Percentiles rank a stretch among this genome's conserved stretches.
phyloP scores from a whole-genome alignment of 163 green algal species.

The Coccomyxa subellipsoidea region DNA sequence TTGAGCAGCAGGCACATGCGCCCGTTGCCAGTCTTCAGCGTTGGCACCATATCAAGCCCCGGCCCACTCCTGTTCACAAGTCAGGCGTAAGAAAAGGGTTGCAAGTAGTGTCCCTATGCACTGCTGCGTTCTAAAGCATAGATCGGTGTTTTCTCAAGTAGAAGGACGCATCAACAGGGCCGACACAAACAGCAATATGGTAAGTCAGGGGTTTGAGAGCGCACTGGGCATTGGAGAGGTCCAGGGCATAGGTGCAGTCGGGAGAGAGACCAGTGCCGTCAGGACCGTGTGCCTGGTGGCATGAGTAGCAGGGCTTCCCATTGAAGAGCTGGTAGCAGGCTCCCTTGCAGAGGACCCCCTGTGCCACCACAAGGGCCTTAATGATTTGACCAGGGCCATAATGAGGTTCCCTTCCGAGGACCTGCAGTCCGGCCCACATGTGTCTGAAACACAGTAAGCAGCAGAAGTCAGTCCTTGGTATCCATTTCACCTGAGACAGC shows the following conservation, averaged over 20 bases:
- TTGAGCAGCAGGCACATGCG: conserved; percentile 76
- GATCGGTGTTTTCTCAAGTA: neutral
- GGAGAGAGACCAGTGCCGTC: neutral
- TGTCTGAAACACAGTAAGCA: too few relatives aligned
- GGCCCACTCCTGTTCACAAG: conserved; percentile 41
- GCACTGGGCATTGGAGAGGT: conserved; percentile 70
- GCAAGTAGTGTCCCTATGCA: neutral
- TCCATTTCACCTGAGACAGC: conserved; percentile 56
- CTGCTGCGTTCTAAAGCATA: neutral
- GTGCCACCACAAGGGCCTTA: conserved; percentile 40
- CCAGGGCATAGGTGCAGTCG: conserved; percentile 63
- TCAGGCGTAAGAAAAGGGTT: neutral
- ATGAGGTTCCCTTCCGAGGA: too few relatives aligned
- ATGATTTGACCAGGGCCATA: too few relatives aligned
- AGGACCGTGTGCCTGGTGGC: conserved; percentile 34
- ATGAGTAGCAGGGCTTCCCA: conserved; percentile 52
- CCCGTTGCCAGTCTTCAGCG: conserved; percentile 82
- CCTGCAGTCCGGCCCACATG: too few relatives aligned
- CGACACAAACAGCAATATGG: too few relatives aligned
- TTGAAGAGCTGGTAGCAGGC: conserved; percentile 40
- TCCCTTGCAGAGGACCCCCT: conserved; percentile 53
- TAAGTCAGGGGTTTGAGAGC: too few relatives aligned
- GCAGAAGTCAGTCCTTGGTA: too few relatives aligned
- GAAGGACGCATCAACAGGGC: too few relatives aligned
- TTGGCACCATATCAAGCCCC: conserved; percentile 69